A percentile compares a stretch with the other conserved stretches of the same genome.
Evolutionary conservation across 2,329 filamentous ascomycete genomes (phyloP).

Genomic region (Scopulariopsis brevicaulis): DNA sequence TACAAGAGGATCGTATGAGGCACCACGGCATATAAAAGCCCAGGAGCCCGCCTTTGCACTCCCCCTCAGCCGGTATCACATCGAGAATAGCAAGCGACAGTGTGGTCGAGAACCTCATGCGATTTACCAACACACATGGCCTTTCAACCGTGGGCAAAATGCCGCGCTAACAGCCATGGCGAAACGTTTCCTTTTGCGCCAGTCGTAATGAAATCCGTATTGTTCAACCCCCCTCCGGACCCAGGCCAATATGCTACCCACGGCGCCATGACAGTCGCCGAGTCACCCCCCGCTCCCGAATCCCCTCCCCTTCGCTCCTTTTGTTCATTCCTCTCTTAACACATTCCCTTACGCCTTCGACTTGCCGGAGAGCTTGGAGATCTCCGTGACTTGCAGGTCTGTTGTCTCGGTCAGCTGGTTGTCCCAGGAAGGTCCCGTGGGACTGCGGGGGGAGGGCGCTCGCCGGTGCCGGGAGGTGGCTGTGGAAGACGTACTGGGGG

Average conservation of each 20-base stretch:
- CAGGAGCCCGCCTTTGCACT: background rate
- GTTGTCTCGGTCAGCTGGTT: slow-evolving; percentile 1
- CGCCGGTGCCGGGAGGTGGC: background rate
- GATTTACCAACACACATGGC: slow-evolving; percentile 4
- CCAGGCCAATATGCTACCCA: slow-evolving; percentile 3
- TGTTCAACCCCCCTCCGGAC: background rate
- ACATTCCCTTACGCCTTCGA: slow-evolving; percentile 2
- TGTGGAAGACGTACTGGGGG: slow-evolving; percentile 64
- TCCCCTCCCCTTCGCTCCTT: background rate
- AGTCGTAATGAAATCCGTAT: slow-evolving; percentile 5
- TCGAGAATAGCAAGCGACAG: background rate
- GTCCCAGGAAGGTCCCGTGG: background rate
- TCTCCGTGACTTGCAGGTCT: slow-evolving; percentile 42
- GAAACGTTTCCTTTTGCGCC: slow-evolving; percentile 5
- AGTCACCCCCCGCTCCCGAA: background rate
- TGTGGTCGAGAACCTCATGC: slow-evolving; percentile 1
- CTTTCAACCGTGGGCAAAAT: slow-evolving; percentile 5
- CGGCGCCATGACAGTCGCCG: background rate
- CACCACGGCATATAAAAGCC: background rate
- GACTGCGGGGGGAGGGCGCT: background rate
- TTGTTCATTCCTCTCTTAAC: background rate
- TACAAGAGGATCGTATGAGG: background rate
- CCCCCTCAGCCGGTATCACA: background rate
- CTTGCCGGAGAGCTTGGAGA: slow-evolving; percentile 39
- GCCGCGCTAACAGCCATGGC: slow-evolving; percentile 4